A percentile compares a stretch with the other conserved stretches of the same genome.
Conservation (phyloP, 768 basidiomycete genomes). For the Suillus spraguei region DNA sequence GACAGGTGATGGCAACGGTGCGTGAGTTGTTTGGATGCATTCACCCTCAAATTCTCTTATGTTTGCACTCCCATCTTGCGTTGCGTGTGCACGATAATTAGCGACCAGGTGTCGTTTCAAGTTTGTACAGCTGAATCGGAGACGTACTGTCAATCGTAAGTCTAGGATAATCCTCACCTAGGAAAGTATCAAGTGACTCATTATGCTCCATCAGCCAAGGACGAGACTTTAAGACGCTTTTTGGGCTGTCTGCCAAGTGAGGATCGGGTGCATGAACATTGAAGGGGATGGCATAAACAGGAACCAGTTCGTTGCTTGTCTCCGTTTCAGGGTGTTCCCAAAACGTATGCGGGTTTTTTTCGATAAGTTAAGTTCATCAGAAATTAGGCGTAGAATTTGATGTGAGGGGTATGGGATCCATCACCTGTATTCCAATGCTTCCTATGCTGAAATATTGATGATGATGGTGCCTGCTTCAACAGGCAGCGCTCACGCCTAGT, state of each 20-base stretch:
- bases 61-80: too few species aligned
- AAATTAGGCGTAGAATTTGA: background rate
- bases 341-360: background rate
- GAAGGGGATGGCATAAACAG: background rate
- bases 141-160: background rate
- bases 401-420: background rate
- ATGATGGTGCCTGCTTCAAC: too few species aligned
- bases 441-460: background rate
- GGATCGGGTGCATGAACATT: background rate
- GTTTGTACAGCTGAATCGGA: background rate
- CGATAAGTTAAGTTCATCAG: too few species aligned
- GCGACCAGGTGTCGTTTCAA: background rate
- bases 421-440: background rate
- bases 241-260: background rate
- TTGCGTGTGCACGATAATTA: background rate
- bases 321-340: background rate
- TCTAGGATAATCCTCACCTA: background rate
- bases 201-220: too few species aligned
- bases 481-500: too few species aligned
- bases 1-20: background rate
- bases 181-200: background rate
- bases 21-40: too few species aligned
- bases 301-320: background rate
- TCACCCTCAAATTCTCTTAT: too few species aligned
- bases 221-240: background rate